phyloP scores from a whole-genome alignment of 257 asterid genomes.

The Hygrophila difformis region DNA sequence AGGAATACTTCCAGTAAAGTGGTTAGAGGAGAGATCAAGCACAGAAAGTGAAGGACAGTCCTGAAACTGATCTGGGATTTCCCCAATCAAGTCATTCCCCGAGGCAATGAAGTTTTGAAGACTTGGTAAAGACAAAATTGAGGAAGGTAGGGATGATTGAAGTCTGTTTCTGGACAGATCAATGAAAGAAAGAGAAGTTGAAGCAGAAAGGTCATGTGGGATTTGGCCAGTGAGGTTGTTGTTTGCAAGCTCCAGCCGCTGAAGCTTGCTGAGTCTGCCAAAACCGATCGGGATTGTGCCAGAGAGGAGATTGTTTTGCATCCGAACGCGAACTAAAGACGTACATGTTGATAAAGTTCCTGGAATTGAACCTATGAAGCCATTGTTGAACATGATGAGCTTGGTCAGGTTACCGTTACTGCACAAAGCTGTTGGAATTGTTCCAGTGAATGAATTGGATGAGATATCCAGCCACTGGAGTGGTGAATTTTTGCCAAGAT shows the following conservation, averaged over 20 bases:
- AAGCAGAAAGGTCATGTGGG: conserved; percentile 45
- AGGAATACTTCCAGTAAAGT: conserved; percentile 58
- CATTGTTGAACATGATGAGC: conserved; percentile 68
- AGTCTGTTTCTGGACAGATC: conserved; percentile 52
- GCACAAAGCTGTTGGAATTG: conserved; percentile 54
- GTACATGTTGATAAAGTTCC: conserved; percentile 46
- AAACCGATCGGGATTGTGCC: conserved; percentile 65
- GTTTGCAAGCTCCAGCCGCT: conserved; percentile 52
- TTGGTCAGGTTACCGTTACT: conserved; percentile 52
- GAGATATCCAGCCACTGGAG: conserved; percentile 70
- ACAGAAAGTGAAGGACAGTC: conserved; percentile 51
- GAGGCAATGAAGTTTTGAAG: conserved; percentile 60
- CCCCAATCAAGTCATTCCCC: conserved; percentile 42
- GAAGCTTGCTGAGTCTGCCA: conserved; percentile 50
- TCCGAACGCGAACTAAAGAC: conserved; percentile 55
- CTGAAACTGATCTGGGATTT: conserved; percentile 55
- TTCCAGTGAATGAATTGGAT: conserved; percentile 47
- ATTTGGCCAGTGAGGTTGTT: conserved; percentile 58
- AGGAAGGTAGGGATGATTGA: conserved; percentile 41
- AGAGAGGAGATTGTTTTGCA: conserved; percentile 45
- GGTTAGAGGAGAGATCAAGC: conserved; percentile 59
- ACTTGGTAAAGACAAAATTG: conserved; percentile 38
- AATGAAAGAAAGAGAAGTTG: conserved; percentile 57
- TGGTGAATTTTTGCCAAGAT: conserved; percentile 49
- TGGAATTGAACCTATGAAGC: conserved; percentile 61